Conservation (phyloP, 1,139 yeast genomes). For the Lizanozyma gosingica region DNA sequence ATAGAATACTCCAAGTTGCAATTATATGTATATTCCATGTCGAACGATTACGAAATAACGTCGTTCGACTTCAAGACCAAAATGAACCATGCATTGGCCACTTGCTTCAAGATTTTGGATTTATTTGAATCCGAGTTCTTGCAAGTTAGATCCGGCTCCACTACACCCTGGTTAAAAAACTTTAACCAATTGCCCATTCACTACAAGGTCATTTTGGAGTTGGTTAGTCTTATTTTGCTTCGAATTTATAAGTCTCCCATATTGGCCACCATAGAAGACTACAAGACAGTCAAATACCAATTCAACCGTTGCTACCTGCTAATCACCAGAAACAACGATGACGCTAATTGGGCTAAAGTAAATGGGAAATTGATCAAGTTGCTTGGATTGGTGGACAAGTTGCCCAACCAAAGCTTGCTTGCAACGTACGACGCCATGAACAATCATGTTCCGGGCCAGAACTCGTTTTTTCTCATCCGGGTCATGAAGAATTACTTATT, state of each 20-base stretch:
- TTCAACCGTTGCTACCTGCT: constrained; percentile 20
- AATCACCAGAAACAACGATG: constrained; percentile 12
- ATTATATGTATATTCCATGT: constrained; percentile 28
- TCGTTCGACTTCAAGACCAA: constrained; percentile 21
- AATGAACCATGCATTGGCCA: constrained; percentile 20
- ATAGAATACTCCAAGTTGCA: constrained; percentile 34
- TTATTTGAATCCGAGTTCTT: constrained; percentile 17
- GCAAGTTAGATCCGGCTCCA: not conserved
- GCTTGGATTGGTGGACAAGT: not conserved
- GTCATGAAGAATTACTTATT: constrained; percentile 31
- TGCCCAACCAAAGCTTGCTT: not conserved
- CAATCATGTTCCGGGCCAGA: constrained; percentile 1
- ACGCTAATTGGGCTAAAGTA: constrained; percentile 16
- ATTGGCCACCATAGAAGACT: constrained; percentile 21
- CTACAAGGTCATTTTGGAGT: constrained; percentile 31
- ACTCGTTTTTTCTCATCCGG: constrained; percentile 23
- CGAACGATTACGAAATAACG: constrained; percentile 18
- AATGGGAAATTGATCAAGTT: constrained; percentile 19
- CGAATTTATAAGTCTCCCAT: constrained; percentile 32
- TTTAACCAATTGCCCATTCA: constrained; percentile 33
- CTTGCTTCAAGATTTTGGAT: constrained; percentile 22
- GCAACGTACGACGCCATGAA: not conserved
- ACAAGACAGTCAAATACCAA: constrained; percentile 19
- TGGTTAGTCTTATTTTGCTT: constrained; percentile 23
- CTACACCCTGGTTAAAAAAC: constrained; percentile 7